Percentiles rank a stretch among this genome's conserved stretches.
phyloP scores from a whole-genome alignment of 345 rosid species.

The Clausena lansium region DNA sequence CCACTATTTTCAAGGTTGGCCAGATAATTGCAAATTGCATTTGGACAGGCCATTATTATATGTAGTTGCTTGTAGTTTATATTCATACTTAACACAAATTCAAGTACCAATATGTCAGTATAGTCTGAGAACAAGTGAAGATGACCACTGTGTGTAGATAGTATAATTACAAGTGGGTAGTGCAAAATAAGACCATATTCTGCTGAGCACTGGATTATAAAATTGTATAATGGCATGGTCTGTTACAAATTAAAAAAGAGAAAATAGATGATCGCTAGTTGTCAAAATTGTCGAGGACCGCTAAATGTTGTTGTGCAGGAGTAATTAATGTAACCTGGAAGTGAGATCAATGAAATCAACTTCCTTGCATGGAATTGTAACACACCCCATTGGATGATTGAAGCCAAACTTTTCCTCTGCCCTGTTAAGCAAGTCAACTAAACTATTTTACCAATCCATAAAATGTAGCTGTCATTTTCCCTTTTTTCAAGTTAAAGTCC shows the following conservation, averaged over 20 bases:
- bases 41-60: not conserved
- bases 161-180: no score
- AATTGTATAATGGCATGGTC: no score
- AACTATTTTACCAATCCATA: not conserved
- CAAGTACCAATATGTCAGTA: not conserved
- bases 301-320: no score
- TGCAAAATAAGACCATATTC: no score
- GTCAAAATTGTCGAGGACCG: not conserved
- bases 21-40: not conserved
- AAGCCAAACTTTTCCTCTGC: constrained; percentile 28
- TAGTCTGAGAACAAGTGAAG: no score
- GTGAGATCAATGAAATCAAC: constrained; percentile 26
- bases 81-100: not conserved
- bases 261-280: not conserved
- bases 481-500: no score
- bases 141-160: no score
- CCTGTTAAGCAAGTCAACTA: constrained; percentile 22
- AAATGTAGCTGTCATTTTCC: constrained; percentile 17
- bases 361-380: constrained; percentile 25
- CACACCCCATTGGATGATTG: constrained; percentile 25
- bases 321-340: no score
- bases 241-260: no score
- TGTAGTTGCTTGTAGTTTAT: no score
- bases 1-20: not conserved
- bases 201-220: no score